Evolutionary conservation across 116 monocot species (phyloP), one percentile per base, ranked within the genome.

Genomic region (Iris pallida): DNA sequence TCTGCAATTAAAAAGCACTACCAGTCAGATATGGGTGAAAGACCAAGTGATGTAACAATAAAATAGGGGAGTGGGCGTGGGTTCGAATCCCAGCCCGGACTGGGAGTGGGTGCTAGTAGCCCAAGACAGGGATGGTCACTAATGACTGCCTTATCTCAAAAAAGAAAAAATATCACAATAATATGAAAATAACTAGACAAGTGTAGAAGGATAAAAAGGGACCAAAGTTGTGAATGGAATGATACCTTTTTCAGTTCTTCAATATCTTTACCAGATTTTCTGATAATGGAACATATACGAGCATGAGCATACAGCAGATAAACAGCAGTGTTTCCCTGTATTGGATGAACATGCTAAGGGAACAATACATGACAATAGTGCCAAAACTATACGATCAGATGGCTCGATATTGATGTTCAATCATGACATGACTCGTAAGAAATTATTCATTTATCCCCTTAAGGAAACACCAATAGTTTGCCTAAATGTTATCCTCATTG

Each of bases 261-360:
- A 54, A 93, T 72, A 42, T 98, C 86, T 79, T 78, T 90, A 63
- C 86, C 90, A 64, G 93, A 98, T 78, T 88, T 98, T 70, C 82
- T 79, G 65, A 98, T 92, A 59, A 98, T 98, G 8, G 98, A 98
- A 66, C 90, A 87, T 57, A 98, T 98, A 15, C 93, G 98, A 71
- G 98, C 93, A 86, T 98, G 93, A 59, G 98, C 98, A 78, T 98
- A 98, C 68, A 92, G 73, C 58, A 98, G 75, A 80, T 98, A 98
- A 18, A 98, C 98, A 67, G 93, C 98, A 55, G 98, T 98, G 71
- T 98, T 93, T 51, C 98, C 98, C 98, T 98, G 83, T 54, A 54
- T 11, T 66, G 53, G 16, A 67, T 9, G 41, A 79, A 13, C 8
- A 73, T 45, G 8, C 18, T 59, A 49, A 47, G n/a, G 59, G 6